Evolutionary conservation across 768 basidiomycete species (phyloP).

Genomic region (Asterophora lycoperdoides): DNA sequence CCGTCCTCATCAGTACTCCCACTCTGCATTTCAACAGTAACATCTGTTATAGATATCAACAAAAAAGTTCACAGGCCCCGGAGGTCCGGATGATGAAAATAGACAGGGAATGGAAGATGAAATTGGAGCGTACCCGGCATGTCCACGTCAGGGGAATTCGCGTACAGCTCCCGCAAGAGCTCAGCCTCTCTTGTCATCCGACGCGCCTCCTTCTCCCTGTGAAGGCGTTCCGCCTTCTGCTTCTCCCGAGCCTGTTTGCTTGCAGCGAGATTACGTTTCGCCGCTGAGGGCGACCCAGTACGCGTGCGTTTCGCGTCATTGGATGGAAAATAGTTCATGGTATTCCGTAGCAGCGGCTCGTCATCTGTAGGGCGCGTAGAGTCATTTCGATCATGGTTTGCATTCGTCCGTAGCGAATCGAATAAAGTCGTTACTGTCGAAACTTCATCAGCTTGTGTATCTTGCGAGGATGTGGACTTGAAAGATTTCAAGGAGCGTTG

Average conservation of each 20-base stretch:
- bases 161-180: conserved; percentile 39
- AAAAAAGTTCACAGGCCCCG: too few relatives aligned
- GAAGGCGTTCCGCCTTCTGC: conserved; percentile 37
- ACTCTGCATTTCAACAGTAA: conserved; percentile 14
- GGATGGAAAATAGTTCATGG: conserved; percentile 27
- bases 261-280: conserved; percentile 34
- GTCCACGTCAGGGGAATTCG: conserved; percentile 28
- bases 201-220: conserved; percentile 34
- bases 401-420: conserved; percentile 29
- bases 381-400: conserved; percentile 26
- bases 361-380: conserved; percentile 25
- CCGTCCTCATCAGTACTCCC: conserved; percentile 8
- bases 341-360: conserved; percentile 25
- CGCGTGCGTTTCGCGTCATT: conserved; percentile 46
- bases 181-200: conserved; percentile 33
- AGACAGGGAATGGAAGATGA: not conserved
- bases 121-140: conserved; percentile 14
- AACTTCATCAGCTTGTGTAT: not conserved
- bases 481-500: not conserved
- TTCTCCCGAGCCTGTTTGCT: conserved; percentile 37
- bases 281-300: conserved; percentile 40
- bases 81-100: not conserved
- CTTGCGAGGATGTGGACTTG: not conserved
- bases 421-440: conserved; percentile 30
- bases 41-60: not conserved